Evolutionary conservation across 306 rosid genomes (phyloP), one percentile per base, ranked within the genome.

Genomic region (Cicer arietinum): DNA sequence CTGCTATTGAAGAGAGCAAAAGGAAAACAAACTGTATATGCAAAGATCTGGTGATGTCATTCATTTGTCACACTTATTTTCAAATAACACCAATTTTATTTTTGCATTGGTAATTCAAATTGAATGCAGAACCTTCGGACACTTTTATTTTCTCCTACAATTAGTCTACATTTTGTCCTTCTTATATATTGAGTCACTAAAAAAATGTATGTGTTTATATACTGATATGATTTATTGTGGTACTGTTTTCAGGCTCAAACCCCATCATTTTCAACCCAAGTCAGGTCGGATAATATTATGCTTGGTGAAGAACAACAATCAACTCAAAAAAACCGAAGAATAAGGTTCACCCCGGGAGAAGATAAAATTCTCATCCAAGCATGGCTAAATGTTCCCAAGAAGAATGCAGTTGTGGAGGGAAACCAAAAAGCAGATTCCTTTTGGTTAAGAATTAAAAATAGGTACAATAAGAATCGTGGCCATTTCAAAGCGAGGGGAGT

Each of bases 361-460:
- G 71, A 67, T 67, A 44, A 10, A 67, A 30, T 67, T 20, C 56
- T 67, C 12, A 44, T 45, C 42, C 71, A 67, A 45, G 42, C 56
- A 45, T 67, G 71, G 71, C 71, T 67, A 11, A 10, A 45, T 7
- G 18, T 67, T 67, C 56, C 71, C 41, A 67, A 22, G 42, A 67
- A 22, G 42, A 22, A 11, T 67, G 71, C 56, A 22, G 20, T 8
- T 45, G 42, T 43, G 35, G 69, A 20, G 51, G 14, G 5, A 42
- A 42, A 64, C 35, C 51, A 42, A 64, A 64, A 18, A 64, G 69
- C 3, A 5, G 51, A 64, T 41, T 41, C 51, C 51, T 17, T 41
- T 17, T 64, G 69, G 69, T 1, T 41, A 64, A 64, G 69, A 42
- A 64, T 64, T 64, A 42, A 6, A 17, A 45, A 64, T 7, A 64